Evolutionary conservation across 2,329 filamentous ascomycete genomes (phyloP).

Genomic region (Oidium heveae): DNA sequence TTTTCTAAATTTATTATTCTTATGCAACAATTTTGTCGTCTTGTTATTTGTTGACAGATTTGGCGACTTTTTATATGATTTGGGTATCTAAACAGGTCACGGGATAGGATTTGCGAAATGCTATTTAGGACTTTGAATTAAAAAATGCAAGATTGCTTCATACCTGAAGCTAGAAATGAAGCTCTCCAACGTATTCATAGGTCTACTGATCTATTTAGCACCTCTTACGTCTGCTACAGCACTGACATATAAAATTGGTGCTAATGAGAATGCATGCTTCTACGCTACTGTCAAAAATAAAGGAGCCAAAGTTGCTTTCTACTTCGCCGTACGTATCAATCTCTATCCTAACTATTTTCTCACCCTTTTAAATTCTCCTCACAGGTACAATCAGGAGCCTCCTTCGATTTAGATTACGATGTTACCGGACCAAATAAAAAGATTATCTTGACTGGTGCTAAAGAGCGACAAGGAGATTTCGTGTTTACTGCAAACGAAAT

Average conservation of each 20-base stretch:
- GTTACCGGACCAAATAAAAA: slow-evolving; percentile 64
- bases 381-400: slow-evolving; percentile 91
- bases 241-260: slow-evolving; percentile 72
- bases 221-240: slow-evolving; percentile 63
- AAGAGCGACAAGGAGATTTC: slow-evolving; percentile 89
- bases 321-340: slow-evolving; percentile 58
- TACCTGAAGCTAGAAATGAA: slow-evolving; percentile 36
- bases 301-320: slow-evolving; percentile 83
- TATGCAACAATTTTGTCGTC: no score
- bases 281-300: slow-evolving; percentile 54
- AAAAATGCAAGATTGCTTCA: no score
- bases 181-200: slow-evolving; percentile 31
- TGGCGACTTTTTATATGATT: no score
- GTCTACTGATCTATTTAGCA: slow-evolving; percentile 45
- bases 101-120: no score
- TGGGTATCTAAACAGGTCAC: no score
- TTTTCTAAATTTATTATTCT: no score
- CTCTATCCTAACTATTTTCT: no score
- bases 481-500: slow-evolving; percentile 78
- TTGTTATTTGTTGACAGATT: no score
- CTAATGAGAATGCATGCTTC: slow-evolving; percentile 93
- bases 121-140: no score
- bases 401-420: slow-evolving; percentile 87
- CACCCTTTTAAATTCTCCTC: background rate
- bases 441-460: slow-evolving; percentile 60